Evolutionary conservation across 371 early-diverging fungal genomes (phyloP), one percentile per base, ranked within the genome.

Genomic region (Phascolomyces articulosus): DNA sequence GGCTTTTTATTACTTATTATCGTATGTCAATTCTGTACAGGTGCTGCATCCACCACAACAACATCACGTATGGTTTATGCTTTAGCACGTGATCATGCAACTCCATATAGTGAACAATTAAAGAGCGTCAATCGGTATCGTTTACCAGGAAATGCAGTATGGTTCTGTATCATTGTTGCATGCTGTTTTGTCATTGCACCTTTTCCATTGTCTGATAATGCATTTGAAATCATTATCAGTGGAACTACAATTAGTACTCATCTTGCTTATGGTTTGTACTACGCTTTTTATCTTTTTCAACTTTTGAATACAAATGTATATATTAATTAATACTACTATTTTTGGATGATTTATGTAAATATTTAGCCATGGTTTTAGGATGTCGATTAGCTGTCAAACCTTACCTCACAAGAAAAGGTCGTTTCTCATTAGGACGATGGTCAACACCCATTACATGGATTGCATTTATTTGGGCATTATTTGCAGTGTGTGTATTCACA

Each of bases 171-270:
- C 13, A 11, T 64, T 2, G 20, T 81, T 13, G 68, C 83, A 3
- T 74, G 74, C 11, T 53, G 64, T 16, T 29, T 69, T 16, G 74
- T 85, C 38, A 49, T 82, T 10, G 61, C 74, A 13, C 80, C 83
- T 24, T 75, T 83, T 57, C 77, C 76, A 15, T 55, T 80, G 20
- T 69, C 73, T 1, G 78, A 75, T 16, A 62, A 71, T 58, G 60
- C 72, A 2, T 85, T 85, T 63, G 79, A 86, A 27, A 90, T 89
- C 24, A 83, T 92, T 55, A 74, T 87, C 21, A 87, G 87, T 65
- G 86, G 90, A 34, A 82, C 88, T 1, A 89, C 90, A 16, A 87
- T 90, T 56, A 88, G 88, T n/a, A 74, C 87, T 34, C 87, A 88
- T 73, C 78, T 90, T 49, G 86, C 88, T 23, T 90, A 90, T 73